Percentiles rank a stretch among this genome's conserved stretches.
Conservation (phyloP, 2,329 filamentous ascomycete genomes). For the Fusarium mexicanum region DNA sequence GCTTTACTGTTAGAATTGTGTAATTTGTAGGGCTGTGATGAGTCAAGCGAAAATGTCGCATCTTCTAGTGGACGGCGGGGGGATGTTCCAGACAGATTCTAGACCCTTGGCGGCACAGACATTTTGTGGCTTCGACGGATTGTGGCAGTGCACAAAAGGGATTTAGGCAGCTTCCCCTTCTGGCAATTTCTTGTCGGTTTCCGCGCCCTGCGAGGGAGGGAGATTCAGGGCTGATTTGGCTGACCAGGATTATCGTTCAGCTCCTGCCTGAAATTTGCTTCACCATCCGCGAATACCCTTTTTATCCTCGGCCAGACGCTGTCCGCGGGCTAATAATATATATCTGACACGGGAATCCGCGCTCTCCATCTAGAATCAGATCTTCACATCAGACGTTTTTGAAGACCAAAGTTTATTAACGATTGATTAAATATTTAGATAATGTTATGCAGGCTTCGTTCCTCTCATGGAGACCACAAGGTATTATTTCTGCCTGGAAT, state of each 20-base stretch:
- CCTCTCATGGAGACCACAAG: rapidly evolving
- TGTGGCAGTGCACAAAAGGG: background rate
- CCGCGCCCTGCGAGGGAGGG: background rate
- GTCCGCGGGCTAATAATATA: background rate
- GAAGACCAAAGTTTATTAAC: rapidly evolving
- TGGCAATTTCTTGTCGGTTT: background rate
- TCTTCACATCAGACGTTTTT: background rate
- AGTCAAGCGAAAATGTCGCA: background rate
- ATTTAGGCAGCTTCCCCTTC: background rate
- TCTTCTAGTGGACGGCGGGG: background rate
- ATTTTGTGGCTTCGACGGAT: background rate
- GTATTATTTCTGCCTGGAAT: rapidly evolving
- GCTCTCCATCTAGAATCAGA: rapidly evolving
- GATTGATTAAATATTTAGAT: rapidly evolving
- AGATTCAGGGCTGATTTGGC: background rate
- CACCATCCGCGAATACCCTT: background rate
- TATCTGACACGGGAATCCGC: background rate
- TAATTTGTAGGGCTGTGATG: background rate
- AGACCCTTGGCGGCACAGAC: background rate
- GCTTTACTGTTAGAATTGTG: background rate
- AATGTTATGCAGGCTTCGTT: background rate
- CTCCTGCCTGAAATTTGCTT: background rate
- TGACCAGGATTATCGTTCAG: background rate
- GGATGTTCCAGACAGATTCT: background rate
- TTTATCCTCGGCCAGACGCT: background rate